Percentiles rank a stretch among this genome's conserved stretches.
phyloP scores from a whole-genome alignment of 2,329 filamentous ascomycete genomes.

The Epichloe amarillans region DNA sequence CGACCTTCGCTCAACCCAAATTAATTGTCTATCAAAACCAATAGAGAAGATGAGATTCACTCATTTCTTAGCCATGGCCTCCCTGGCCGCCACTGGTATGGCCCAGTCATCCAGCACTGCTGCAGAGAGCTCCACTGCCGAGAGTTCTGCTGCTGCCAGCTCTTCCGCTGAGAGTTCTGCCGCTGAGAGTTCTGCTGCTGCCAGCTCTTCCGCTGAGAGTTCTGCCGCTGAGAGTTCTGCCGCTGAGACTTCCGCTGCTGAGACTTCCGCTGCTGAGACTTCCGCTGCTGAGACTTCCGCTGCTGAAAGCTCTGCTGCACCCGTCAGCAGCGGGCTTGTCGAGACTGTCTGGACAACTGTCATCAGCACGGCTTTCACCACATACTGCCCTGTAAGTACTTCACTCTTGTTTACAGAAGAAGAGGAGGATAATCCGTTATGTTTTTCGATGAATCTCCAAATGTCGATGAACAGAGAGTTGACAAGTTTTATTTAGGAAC shows the following conservation, averaged over 20 bases:
- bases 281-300: not conserved
- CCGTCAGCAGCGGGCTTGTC: not conserved
- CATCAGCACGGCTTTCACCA: constrained; percentile 24
- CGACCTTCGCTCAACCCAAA: constrained; percentile 6
- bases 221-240: not conserved
- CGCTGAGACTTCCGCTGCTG: not conserved
- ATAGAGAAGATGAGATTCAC: constrained; percentile 22
- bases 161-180: not conserved
- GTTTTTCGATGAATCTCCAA: no score
- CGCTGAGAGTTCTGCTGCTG: not conserved
- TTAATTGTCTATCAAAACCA: not conserved
- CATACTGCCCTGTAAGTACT: constrained; percentile 29
- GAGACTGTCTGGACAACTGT: constrained; percentile 21
- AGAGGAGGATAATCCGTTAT: no score
- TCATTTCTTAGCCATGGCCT: constrained; percentile 15
- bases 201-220: not conserved
- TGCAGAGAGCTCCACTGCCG: not conserved
- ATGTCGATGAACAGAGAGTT: not conserved
- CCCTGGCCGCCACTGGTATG: constrained; percentile 1
- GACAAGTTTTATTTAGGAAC: constrained; percentile 8
- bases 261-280: not conserved
- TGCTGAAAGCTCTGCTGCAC: not conserved
- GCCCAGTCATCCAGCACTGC: not conserved
- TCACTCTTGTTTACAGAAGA: not conserved
- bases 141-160: not conserved